These are phyloP conservation scores for Sporormia fimetaria DNA, from an alignment of 495 filamentous ascomycete genomes.

Conservation along the genomic window DNA sequence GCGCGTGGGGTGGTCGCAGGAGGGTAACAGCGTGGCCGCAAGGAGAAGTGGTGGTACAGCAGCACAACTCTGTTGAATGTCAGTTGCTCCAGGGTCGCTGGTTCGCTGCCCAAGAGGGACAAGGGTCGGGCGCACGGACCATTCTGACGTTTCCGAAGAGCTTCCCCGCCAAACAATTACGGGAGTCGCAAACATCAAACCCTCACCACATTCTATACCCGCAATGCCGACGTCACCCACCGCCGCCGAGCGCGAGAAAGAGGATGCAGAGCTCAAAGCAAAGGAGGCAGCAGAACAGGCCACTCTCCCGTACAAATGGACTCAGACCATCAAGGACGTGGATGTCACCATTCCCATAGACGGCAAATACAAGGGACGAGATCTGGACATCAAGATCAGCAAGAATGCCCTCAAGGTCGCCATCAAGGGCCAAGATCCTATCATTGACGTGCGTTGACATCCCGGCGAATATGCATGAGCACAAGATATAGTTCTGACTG, in stretches of 20 bases:
- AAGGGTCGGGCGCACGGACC: no score
- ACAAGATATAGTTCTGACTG: constrained; percentile 9
- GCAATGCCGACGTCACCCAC: constrained; percentile 29
- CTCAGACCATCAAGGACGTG: constrained; percentile 84
- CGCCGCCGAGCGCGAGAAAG: constrained; percentile 47
- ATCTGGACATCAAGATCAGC: constrained; percentile 72
- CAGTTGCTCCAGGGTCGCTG: no score
- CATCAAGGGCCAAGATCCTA: constrained; percentile 75
- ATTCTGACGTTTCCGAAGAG: no score
- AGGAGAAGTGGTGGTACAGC: no score
- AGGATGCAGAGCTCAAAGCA: constrained; percentile 46
- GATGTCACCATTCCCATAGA: constrained; percentile 70
- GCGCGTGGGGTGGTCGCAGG: not conserved
- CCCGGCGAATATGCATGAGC: not conserved
- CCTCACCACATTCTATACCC: constrained; percentile 4
- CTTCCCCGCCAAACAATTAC: no score
- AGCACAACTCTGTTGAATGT: no score
- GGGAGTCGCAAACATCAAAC: not conserved
- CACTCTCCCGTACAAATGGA: constrained; percentile 92
- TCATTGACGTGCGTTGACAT: constrained; percentile 73
- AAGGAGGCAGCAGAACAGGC: constrained; percentile 83
- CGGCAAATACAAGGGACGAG: constrained; percentile 68
- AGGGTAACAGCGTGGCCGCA: not conserved
- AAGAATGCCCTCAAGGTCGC: constrained; percentile 68
- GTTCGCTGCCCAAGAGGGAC: no score